phyloP scores from a whole-genome alignment of 202 grass and related monocot genomes.

The Carex sylvatica region DNA sequence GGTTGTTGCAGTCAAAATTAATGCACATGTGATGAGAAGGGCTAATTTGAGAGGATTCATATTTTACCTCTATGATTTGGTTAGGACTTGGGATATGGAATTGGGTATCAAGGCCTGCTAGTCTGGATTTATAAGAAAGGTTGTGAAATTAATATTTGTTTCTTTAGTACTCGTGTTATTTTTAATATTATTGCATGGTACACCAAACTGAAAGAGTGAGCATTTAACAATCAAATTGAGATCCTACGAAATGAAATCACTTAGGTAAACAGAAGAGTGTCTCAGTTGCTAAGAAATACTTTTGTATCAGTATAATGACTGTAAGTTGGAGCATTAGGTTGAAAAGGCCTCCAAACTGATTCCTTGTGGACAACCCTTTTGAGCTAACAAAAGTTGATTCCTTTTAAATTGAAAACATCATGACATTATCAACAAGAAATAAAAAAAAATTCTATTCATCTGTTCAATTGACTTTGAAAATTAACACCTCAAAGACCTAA shows the following conservation, averaged over 20 bases:
- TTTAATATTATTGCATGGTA: conserved; percentile 22
- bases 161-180: background rate
- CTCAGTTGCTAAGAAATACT: background rate
- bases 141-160: background rate
- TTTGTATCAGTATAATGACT: background rate
- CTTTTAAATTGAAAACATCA: background rate
- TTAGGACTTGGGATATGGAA: background rate
- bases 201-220: conserved; percentile 6
- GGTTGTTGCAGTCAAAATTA: background rate
- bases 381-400: background rate
- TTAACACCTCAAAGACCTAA: background rate
- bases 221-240: background rate
- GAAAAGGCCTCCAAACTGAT: background rate
- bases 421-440: background rate
- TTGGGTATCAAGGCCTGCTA: background rate
- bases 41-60: conserved; percentile 18
- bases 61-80: background rate
- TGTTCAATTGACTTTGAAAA: background rate
- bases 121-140: background rate
- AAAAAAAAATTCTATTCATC: background rate
- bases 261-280: background rate
- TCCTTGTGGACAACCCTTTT: conserved; percentile 12
- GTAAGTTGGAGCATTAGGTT: conserved; percentile 16
- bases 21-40: conserved; percentile 15
- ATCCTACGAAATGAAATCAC: background rate